Percentiles rank a stretch among this genome's conserved stretches.
Evolutionary conservation across 2,329 filamentous ascomycete species (phyloP).

Genomic region (Pleoardoris graminearum): DNA sequence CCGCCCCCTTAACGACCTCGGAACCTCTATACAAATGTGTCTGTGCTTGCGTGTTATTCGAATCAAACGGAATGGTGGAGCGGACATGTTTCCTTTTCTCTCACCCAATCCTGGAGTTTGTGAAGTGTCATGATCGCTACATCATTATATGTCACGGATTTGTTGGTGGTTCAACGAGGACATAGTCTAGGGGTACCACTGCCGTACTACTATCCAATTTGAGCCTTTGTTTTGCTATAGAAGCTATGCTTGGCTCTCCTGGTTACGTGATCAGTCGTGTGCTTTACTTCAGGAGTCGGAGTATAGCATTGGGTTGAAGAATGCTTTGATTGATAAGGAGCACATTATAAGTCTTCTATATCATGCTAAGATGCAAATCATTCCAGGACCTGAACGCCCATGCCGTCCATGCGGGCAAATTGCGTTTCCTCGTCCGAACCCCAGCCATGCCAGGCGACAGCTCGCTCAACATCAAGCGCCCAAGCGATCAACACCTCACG

Average conservation of each 20-base stretch:
- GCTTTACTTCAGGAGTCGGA: too few relatives aligned
- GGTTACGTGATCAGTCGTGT: too few relatives aligned
- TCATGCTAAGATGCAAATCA: conserved; percentile 7
- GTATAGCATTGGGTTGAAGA: background rate
- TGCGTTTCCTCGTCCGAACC: background rate
- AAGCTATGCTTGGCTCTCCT: conserved; percentile 7
- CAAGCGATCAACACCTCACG: background rate
- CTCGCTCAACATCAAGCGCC: background rate
- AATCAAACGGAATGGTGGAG: conserved; percentile 41
- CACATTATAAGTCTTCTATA: conserved; percentile 6
- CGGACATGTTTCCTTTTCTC: conserved; percentile 38
- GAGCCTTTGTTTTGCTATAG: conserved; percentile 40
- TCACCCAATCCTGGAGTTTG: conserved; percentile 40
- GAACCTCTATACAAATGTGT: conserved; percentile 26
- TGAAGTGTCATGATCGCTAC: conserved; percentile 35
- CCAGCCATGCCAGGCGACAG: conserved; percentile 2
- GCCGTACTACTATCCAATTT: conserved; percentile 45
- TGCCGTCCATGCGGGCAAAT: conserved; percentile 5
- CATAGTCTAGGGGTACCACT: conserved; percentile 44
- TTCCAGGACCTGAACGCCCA: conserved; percentile 6
- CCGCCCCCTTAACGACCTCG: conserved; percentile 25
- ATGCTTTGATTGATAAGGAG: background rate
- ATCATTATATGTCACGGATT: conserved; percentile 39
- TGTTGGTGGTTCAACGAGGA: conserved; percentile 34
- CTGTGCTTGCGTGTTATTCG: conserved; percentile 38